phyloP scores from a whole-genome alignment of 2,329 filamentous ascomycete genomes.

The Incumbomyces lentus region DNA sequence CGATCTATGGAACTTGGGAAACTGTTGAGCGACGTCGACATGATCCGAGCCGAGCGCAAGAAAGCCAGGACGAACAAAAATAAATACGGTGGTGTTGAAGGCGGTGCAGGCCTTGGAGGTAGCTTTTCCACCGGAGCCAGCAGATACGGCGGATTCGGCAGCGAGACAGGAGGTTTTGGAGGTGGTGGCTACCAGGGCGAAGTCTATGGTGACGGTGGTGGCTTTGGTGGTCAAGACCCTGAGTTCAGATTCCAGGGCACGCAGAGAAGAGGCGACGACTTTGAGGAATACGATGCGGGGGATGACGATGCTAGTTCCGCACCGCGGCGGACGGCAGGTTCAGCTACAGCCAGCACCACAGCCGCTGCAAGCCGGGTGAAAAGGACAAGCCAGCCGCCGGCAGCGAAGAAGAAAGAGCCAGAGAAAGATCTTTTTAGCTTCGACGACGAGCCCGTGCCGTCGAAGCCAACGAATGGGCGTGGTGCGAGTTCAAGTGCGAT shows the following conservation, averaged over 20 bases:
- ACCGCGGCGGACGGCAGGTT: conserved; percentile 31
- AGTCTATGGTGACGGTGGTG: conserved; percentile 92
- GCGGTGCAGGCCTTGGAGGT: conserved; percentile 54
- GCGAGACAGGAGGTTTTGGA: conserved; percentile 46
- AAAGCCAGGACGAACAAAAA: conserved; percentile 83
- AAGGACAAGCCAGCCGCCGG: conserved; percentile 19
- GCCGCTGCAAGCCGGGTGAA: conserved; percentile 5
- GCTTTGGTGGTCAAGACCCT: conserved; percentile 68
- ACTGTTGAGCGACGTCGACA: conserved; percentile 63
- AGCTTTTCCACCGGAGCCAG: conserved; percentile 47
- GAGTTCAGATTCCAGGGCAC: conserved; percentile 54
- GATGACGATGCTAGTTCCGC: conserved; percentile 60
- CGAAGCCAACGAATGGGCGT: conserved; percentile 30
- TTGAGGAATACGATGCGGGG: conserved; percentile 95
- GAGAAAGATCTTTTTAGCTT: conserved; percentile 89
- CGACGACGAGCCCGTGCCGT: conserved; percentile 49
- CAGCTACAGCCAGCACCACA: conserved; percentile 5
- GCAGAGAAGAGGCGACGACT: conserved; percentile 57
- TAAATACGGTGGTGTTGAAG: conserved; percentile 92
- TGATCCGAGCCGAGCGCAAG: conserved; percentile 56
- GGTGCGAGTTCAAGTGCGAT: conserved; percentile 32
- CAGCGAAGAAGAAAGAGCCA: conserved; percentile 63
- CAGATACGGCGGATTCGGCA: conserved; percentile 85
- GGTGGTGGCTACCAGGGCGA: conserved; percentile 61
- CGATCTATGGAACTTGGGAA: conserved; percentile 91